Evolutionary conservation across 768 basidiomycete species (phyloP), one percentile per base, ranked within the genome.

Genomic region (Suillus decipiens): DNA sequence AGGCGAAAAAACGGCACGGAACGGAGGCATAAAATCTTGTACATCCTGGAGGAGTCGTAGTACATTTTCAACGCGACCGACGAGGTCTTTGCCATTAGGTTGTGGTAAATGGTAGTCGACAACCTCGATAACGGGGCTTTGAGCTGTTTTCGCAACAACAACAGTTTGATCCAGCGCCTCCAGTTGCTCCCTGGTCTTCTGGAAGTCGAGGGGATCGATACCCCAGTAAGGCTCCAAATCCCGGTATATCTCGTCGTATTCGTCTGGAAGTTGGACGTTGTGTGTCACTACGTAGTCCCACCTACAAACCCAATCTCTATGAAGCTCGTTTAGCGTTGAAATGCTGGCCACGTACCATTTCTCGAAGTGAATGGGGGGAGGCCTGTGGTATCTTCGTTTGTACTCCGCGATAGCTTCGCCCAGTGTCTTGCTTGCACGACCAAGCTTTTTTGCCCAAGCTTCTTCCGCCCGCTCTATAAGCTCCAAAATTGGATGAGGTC

Each of bases 231-330:
- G 75, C 31, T 75, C 72, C 10, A 81, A 63, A 59, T 80, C 74
- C 8, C 70, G 64, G 60, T 72, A 67, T 56, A 82, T 81, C 63
- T 80, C 79, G 68, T 83, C 81, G 54, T 83, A 82, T 61, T 82
- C 81, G 63, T 82, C 82, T 17, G 76, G 78, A 1, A 82, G 72
- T 48, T 74, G 77, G 2, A 82, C 74, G 34, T 74, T 64, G 63
- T 83, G 65, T 57, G 67, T 65, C n/a, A 73, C 70, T 7, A 78
- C 77, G 61, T 79, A 83, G 24, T 73, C 65, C 81, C 80, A 82
- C 80, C 80, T 75, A 17, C 17, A 28, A 33, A 19, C 1, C 24
- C 42, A 34, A 41, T 34, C 5, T 3, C 9, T 33, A 5, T 45
- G 11, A 43, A 41, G 17, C 17, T 33, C 12, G 43, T 24, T 33